Evolutionary conservation across 345 rosid species (phyloP).

Genomic region (Aegle marmelos): DNA sequence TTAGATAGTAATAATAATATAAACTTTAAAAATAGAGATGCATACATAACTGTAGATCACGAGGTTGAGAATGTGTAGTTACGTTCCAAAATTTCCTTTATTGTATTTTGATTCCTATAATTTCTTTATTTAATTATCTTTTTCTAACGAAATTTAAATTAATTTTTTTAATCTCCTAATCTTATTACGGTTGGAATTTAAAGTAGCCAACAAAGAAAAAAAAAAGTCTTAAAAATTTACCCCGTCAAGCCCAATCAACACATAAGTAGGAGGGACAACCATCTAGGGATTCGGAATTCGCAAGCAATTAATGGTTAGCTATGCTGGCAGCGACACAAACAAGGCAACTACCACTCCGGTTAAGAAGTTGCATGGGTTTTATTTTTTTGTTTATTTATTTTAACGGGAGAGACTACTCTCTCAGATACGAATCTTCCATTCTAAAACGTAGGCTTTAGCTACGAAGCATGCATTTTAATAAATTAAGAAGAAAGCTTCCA

Average conservation of each 20-base stretch:
- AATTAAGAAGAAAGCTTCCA: background rate
- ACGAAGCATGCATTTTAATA: background rate
- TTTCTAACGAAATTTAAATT: no score
- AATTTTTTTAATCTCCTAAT: no score
- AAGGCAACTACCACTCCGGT: background rate
- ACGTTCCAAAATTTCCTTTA: background rate
- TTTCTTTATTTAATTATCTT: background rate
- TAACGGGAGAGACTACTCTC: background rate
- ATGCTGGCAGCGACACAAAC: background rate
- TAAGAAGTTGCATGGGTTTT: background rate
- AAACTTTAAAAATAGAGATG: background rate
- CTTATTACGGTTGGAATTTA: no score
- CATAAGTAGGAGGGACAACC: no score
- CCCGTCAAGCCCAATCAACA: no score
- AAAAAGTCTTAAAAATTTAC: no score
- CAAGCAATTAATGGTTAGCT: no score
- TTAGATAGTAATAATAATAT: no score
- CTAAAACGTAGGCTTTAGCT: background rate
- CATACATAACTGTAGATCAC: background rate
- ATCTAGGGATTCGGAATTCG: no score
- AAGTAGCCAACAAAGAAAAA: no score
- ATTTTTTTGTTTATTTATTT: background rate
- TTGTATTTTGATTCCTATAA: background rate
- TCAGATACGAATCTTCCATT: background rate
- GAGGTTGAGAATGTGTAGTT: background rate